Conservation (phyloP, 176 grass and related monocot genomes). For the Phoenix roebelenii region DNA sequence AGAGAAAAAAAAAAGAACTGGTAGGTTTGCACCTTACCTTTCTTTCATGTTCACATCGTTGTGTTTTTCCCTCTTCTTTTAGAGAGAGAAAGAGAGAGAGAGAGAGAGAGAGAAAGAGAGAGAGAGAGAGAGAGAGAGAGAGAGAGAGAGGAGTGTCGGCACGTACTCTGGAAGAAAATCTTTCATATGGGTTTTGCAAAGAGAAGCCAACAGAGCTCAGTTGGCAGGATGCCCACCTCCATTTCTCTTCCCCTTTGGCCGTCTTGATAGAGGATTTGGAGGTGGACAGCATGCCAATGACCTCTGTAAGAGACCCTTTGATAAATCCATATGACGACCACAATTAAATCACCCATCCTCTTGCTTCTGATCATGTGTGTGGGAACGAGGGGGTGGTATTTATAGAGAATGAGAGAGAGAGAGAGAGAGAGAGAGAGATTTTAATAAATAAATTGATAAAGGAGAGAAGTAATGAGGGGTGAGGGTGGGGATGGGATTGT, state of each 20-base stretch:
- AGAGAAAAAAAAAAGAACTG: not conserved
- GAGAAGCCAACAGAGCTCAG: slow-evolving; percentile 70
- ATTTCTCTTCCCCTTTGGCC: slow-evolving; percentile 7
- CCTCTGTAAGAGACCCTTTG: slow-evolving; percentile 37
- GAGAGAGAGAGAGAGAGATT: not conserved
- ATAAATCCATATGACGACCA: slow-evolving; percentile 35
- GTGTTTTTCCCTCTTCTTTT: not conserved
- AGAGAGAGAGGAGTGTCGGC: no score
- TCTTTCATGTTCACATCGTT: not conserved
- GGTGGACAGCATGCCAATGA: slow-evolving; percentile 51
- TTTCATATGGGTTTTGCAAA: slow-evolving; percentile 60
- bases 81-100: no score
- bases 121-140: no score
- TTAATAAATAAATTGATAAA: not conserved
- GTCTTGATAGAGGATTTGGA: slow-evolving; percentile 28
- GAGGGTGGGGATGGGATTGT: not conserved
- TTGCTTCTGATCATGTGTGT: not conserved
- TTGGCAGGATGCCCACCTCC: slow-evolving; percentile 95
- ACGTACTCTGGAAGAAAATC: not conserved
- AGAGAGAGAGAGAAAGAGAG: no score
- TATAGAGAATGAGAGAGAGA: slow-evolving; percentile 1
- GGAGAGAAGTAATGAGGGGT: not conserved
- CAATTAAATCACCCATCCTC: not conserved
- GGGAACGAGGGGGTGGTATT: not conserved
- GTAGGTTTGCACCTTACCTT: not conserved